Evolutionary conservation across 2,329 filamentous ascomycete genomes (phyloP).

Genomic region (Stagonosporopsis vannaccii): DNA sequence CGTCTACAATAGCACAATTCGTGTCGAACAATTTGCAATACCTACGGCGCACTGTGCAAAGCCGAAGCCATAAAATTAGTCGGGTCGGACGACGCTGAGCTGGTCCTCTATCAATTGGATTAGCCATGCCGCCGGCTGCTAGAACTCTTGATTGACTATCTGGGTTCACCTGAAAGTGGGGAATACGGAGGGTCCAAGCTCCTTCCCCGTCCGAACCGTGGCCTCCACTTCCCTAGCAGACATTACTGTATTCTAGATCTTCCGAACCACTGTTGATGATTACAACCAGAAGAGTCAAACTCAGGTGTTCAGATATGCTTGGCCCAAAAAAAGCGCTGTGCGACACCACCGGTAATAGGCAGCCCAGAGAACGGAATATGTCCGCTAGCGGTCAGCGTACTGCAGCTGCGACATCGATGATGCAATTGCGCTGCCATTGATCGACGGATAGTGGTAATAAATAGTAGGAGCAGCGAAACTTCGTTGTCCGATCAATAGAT

Average conservation of each 20-base stretch:
- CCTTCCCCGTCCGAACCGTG: no score
- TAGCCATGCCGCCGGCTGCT: no score
- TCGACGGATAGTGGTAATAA: conserved; percentile 3
- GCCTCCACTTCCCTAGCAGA: neutral
- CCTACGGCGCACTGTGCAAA: neutral
- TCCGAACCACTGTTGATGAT: no score
- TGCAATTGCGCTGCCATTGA: conserved; percentile 14
- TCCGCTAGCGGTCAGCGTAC: conserved; percentile 4
- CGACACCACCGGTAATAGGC: neutral
- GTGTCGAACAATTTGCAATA: neutral
- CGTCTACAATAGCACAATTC: neutral
- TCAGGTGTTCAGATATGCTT: neutral
- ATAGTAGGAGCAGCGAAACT: neutral
- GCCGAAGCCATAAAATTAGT: no score
- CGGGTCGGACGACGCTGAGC: no score
- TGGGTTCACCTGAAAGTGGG: no score
- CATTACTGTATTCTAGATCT: no score
- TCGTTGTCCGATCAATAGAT: neutral
- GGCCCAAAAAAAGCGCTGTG: neutral
- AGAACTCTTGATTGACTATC: no score
- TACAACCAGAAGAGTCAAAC: neutral
- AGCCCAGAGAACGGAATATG: neutral
- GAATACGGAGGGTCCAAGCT: no score
- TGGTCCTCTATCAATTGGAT: no score
- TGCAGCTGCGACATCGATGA: conserved; percentile 12